Evolutionary conservation across 2,329 filamentous ascomycete species (phyloP).

Genomic region (Reticulascus tulasneorum): DNA sequence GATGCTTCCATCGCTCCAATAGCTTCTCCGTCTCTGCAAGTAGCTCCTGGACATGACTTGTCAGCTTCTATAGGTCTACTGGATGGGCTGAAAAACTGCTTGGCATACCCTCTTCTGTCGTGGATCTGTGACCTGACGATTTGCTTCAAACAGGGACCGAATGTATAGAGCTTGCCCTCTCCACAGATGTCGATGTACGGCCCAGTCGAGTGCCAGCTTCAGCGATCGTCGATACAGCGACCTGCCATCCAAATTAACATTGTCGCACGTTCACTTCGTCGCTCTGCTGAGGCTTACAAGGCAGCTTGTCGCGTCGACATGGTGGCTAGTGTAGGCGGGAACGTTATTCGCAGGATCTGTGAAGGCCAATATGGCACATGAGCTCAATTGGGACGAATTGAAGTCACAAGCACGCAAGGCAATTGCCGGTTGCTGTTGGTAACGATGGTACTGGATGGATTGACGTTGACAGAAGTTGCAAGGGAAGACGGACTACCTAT

Average conservation of each 20-base stretch:
- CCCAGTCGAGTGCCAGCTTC: conserved; percentile 93
- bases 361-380: fast-evolving
- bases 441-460: neutral
- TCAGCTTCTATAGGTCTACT: conserved; percentile 6
- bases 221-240: conserved; percentile 87
- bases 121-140: conserved; percentile 78
- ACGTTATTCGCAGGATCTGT: neutral
- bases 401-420: neutral
- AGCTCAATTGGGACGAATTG: neutral
- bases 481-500: neutral
- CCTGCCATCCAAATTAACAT: conserved; percentile 29
- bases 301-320: conserved; percentile 48
- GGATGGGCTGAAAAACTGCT: neutral
- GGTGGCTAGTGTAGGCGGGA: conserved; percentile 9
- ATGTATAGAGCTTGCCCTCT: conserved; percentile 95
- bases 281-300: conserved; percentile 37
- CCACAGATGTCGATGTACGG: conserved; percentile 89
- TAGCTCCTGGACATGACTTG: conserved; percentile 57
- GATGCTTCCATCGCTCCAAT: conserved; percentile 93
- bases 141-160: conserved; percentile 89
- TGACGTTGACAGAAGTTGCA: neutral
- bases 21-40: conserved; percentile 85
- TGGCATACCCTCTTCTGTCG: conserved; percentile 74
- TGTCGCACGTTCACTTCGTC: neutral
- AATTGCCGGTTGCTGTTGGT: neutral